phyloP scores from a whole-genome alignment of 2,329 filamentous ascomycete genomes.

The Penicillium sp. region DNA sequence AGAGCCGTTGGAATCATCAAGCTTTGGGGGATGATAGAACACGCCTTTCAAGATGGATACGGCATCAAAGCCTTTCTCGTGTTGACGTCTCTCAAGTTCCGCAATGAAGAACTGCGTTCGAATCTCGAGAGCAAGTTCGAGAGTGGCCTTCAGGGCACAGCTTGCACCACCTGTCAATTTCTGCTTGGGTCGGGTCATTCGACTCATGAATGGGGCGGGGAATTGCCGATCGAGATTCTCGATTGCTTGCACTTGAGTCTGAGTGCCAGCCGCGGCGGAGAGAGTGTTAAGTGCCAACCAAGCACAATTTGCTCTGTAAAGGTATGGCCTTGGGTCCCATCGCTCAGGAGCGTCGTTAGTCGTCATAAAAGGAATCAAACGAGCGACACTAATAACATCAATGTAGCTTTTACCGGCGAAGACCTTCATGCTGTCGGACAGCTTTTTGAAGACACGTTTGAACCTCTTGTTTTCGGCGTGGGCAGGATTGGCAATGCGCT shows the following conservation, averaged over 20 bases:
- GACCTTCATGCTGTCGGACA: slow-evolving; percentile 33
- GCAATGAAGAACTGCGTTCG: slow-evolving; percentile 61
- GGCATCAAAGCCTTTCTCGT: slow-evolving; percentile 46
- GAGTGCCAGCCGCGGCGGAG: slow-evolving; percentile 34
- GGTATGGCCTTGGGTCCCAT: slow-evolving; percentile 46
- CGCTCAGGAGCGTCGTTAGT: slow-evolving; percentile 25
- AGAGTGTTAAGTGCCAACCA: slow-evolving; percentile 50
- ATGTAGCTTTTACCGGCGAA: slow-evolving; percentile 47
- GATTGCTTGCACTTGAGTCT: slow-evolving; percentile 31
- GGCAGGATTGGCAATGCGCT: slow-evolving; percentile 37
- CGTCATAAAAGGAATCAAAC: slow-evolving; percentile 38
- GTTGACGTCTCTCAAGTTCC: slow-evolving; percentile 44
- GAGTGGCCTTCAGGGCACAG: slow-evolving; percentile 49
- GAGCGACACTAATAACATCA: slow-evolving; percentile 37
- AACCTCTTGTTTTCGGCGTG: slow-evolving; percentile 40
- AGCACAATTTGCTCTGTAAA: slow-evolving; percentile 54
- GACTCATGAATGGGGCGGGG: slow-evolving; percentile 43
- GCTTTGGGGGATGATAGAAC: slow-evolving; percentile 46
- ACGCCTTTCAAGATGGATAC: slow-evolving; percentile 46
- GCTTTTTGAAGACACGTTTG: slow-evolving; percentile 29
- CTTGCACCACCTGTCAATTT: slow-evolving; percentile 45
- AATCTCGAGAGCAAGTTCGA: slow-evolving; percentile 59
- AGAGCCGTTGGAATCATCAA: slow-evolving; percentile 24
- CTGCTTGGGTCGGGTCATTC: slow-evolving; percentile 29
- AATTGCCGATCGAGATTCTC: slow-evolving; percentile 43